Evolutionary conservation across 495 filamentous ascomycete species (phyloP).

Genomic region (Neurospora sp.): DNA sequence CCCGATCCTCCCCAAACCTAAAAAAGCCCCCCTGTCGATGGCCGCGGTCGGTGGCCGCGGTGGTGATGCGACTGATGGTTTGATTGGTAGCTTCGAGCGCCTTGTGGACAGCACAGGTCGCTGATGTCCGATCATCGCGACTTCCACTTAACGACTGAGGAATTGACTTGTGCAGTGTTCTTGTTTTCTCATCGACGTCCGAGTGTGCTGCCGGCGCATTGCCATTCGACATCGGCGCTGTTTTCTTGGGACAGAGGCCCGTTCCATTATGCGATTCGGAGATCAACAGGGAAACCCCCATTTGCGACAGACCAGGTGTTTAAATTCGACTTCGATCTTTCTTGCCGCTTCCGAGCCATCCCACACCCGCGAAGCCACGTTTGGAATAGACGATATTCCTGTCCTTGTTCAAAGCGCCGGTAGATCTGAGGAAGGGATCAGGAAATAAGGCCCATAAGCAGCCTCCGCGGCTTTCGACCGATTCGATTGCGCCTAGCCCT

Average conservation of each 20-base stretch:
- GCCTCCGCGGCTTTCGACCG: background rate
- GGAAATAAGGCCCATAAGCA: background rate
- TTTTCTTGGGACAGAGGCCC: background rate
- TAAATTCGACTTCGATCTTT: background rate
- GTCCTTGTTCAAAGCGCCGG: background rate
- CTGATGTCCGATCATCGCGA: background rate
- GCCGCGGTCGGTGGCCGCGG: background rate
- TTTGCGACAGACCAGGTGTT: background rate
- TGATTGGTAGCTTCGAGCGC: background rate
- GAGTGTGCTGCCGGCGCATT: background rate
- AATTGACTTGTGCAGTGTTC: background rate
- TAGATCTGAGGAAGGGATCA: background rate
- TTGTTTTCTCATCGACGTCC: background rate
- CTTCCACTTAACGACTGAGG: background rate
- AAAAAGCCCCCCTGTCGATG: background rate
- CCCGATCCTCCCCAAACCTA: background rate
- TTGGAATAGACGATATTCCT: background rate
- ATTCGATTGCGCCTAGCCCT: background rate
- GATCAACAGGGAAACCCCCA: background rate
- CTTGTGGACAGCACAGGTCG: background rate
- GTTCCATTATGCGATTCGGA: background rate
- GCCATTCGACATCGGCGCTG: background rate
- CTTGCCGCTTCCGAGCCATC: background rate
- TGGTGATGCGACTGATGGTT: background rate
- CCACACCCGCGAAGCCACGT: background rate